Conservation (phyloP, 148 eudicot genomes). For the Rhododendron mucronatum region DNA sequence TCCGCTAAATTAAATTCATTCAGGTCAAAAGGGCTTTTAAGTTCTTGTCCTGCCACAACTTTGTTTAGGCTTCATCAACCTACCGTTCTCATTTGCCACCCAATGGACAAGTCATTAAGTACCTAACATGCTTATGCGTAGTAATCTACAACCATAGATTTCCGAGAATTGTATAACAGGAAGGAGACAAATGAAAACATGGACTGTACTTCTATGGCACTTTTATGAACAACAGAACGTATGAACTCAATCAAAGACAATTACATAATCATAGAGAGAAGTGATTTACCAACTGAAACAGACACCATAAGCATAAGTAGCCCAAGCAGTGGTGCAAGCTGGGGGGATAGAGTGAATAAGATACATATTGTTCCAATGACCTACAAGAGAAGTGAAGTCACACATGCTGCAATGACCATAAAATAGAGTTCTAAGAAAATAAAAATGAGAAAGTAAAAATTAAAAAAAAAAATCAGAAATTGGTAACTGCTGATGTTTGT, state of each 20-base stretch:
- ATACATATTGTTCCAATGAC: slow-evolving; percentile 79
- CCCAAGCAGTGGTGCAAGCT: slow-evolving; percentile 85
- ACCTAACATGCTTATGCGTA: not conserved
- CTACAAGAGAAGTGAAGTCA: slow-evolving; percentile 42
- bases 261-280: not conserved
- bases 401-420: slow-evolving; percentile 5
- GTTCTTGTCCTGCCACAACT: not conserved
- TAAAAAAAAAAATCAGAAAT: not conserved
- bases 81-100: not conserved
- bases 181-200: not conserved
- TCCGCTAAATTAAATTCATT: not conserved
- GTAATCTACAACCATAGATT: not conserved
- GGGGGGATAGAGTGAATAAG: slow-evolving; percentile 75
- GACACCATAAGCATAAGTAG: slow-evolving; percentile 80
- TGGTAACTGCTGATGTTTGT: not conserved
- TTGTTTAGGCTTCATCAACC: not conserved
- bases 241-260: not conserved
- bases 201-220: not conserved
- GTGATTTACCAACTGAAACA: slow-evolving; percentile 65
- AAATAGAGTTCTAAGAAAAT: not conserved
- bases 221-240: not conserved
- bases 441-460: not conserved
- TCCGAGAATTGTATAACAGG: not conserved
- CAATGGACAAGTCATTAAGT: not conserved
- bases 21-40: not conserved